Conservation (phyloP, 2,329 filamentous ascomycete genomes). For the Aureobasidium uvarum region DNA sequence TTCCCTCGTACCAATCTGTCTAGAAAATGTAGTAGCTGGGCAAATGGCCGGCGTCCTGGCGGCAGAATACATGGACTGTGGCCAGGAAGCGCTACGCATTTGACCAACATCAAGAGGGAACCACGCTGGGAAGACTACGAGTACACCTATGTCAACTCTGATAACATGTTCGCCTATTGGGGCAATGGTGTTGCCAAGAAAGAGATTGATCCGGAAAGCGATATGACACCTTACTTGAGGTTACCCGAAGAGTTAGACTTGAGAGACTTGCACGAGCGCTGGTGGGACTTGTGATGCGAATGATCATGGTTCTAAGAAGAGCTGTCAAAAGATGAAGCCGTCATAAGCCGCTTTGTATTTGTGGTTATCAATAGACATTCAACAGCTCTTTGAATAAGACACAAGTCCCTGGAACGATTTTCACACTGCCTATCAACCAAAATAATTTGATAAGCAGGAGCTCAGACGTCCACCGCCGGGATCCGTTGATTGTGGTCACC, state of each 20-base stretch:
- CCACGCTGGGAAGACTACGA: slow-evolving; percentile 61
- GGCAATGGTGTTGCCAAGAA: slow-evolving; percentile 65
- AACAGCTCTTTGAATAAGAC: neutral
- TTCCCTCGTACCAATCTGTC: slow-evolving; percentile 55
- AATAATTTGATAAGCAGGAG: neutral
- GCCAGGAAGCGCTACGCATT: slow-evolving; percentile 65
- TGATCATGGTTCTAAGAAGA: neutral
- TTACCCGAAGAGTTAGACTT: slow-evolving; percentile 58
- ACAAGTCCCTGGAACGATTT: neutral
- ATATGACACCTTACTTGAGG: slow-evolving; percentile 64
- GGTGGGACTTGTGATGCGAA: slow-evolving; percentile 47
- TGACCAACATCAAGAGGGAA: slow-evolving; percentile 57
- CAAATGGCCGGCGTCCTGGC: slow-evolving; percentile 64
- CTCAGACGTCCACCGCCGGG: neutral
- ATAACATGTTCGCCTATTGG: slow-evolving; percentile 61
- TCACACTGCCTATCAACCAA: neutral
- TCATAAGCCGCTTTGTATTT: neutral
- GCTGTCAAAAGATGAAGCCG: too few species aligned
- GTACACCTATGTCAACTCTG: slow-evolving; percentile 49
- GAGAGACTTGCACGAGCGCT: slow-evolving; percentile 63
- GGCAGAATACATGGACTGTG: slow-evolving; percentile 66
- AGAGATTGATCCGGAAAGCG: slow-evolving; percentile 56
- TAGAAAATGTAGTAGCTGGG: slow-evolving; percentile 68
- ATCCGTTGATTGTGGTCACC: too few species aligned
- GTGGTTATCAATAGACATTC: neutral